phyloP scores from a whole-genome alignment of 495 filamentous ascomycete species.

The Penicillium parvum region DNA sequence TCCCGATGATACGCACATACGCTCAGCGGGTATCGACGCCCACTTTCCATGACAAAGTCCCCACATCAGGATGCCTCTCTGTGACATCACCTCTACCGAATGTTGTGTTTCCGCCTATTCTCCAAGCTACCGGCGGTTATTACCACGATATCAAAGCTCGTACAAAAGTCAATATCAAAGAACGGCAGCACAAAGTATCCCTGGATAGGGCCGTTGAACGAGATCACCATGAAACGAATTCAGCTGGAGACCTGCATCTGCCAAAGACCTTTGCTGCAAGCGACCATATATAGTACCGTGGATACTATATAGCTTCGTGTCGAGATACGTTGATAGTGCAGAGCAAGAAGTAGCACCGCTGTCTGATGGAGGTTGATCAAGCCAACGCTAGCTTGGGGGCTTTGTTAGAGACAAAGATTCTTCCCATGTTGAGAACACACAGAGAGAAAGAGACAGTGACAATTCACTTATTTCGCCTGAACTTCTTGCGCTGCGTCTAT shows the following conservation, averaged over 20 bases:
- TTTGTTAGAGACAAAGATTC: conserved; percentile 38
- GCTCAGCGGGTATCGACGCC: no score
- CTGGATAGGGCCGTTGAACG: neutral
- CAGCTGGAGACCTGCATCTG: conserved; percentile 20
- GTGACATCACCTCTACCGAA: no score
- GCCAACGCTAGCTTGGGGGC: conserved; percentile 42
- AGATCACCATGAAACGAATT: neutral
- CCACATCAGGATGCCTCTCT: no score
- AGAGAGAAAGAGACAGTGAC: conserved; percentile 36
- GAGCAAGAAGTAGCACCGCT: conserved; percentile 49
- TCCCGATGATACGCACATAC: no score
- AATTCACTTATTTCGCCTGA: conserved; percentile 44
- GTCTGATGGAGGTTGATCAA: conserved; percentile 34
- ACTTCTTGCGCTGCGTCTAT: conserved; percentile 25
- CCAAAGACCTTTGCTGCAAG: conserved; percentile 32
- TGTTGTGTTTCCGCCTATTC: no score
- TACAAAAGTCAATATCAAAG: no score
- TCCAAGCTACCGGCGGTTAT: no score
- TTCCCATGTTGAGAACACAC: conserved; percentile 18
- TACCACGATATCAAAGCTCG: no score
- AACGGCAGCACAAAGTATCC: no score
- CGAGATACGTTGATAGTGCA: conserved; percentile 64
- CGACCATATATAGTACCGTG: conserved; percentile 49
- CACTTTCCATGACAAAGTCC: no score
- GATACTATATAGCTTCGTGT: conserved; percentile 64